These are phyloP conservation scores for Suillus sp. DNA, from an alignment of 768 basidiomycete genomes.

Conservation along the genomic window DNA sequence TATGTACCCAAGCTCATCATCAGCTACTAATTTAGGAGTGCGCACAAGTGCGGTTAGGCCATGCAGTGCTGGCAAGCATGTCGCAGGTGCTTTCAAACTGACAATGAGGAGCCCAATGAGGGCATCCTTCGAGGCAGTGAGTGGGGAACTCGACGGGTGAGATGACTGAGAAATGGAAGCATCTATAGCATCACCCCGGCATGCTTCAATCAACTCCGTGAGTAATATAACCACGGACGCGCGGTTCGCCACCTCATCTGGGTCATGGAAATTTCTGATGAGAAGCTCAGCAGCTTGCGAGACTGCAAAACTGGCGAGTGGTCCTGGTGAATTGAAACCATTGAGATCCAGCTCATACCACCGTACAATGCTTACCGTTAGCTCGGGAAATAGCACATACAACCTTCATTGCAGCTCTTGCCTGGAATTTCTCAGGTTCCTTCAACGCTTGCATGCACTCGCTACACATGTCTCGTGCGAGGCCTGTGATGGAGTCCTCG, in stretches of 20 bases:
- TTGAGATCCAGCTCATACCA: slow-evolving; percentile 5
- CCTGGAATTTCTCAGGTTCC: slow-evolving; percentile 94
- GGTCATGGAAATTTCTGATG: slow-evolving; percentile 71
- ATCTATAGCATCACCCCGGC: slow-evolving; percentile 43
- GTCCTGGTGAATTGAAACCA: slow-evolving; percentile 46
- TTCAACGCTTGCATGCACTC: slow-evolving; percentile 80
- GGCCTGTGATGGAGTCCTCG: slow-evolving; percentile 45
- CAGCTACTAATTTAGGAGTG: slow-evolving; percentile 60
- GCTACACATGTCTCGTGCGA: slow-evolving; percentile 74
- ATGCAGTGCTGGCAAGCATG: slow-evolving; percentile 61
- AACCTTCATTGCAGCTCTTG: slow-evolving; percentile 83
- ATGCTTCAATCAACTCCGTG: slow-evolving; percentile 61
- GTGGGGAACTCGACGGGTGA: slow-evolving; percentile 34
- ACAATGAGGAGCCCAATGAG: slow-evolving; percentile 65
- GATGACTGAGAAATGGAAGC: slow-evolving; percentile 9
- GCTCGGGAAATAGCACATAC: slow-evolving; percentile 70
- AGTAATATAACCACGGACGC: slow-evolving; percentile 68
- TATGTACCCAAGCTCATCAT: slow-evolving; percentile 77
- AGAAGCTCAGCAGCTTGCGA: slow-evolving; percentile 74
- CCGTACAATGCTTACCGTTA: slow-evolving; percentile 58
- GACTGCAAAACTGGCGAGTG: slow-evolving; percentile 67
- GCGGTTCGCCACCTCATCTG: slow-evolving; percentile 67
- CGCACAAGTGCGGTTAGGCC: slow-evolving; percentile 69
- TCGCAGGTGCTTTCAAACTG: slow-evolving; percentile 54
- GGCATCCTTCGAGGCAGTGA: slow-evolving; percentile 74